A percentile compares a stretch with the other conserved stretches of the same genome.
phyloP scores from a whole-genome alignment of 257 asterid species.

The Haberlea rhodopensis region DNA sequence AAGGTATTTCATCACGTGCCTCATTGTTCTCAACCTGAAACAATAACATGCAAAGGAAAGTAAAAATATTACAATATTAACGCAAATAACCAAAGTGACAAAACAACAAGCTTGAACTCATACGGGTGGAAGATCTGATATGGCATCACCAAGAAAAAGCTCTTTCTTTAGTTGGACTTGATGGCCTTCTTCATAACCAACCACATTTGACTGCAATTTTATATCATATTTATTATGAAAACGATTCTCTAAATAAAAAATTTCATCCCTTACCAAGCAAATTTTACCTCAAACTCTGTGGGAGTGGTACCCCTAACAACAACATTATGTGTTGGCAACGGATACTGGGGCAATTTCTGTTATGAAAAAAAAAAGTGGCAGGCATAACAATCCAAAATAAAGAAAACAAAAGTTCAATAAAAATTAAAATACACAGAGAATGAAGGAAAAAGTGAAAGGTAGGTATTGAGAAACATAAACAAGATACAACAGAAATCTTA shows the following conservation, averaged over 20 bases:
- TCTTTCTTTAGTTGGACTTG: slow-evolving; percentile 33
- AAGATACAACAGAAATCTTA: background rate
- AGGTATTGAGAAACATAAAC: background rate
- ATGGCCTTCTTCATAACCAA: slow-evolving; percentile 45
- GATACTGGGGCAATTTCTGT: slow-evolving; percentile 72
- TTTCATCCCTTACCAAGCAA: background rate
- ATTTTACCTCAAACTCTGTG: slow-evolving; percentile 60
- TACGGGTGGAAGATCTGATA: slow-evolving; percentile 77
- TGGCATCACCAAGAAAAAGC: slow-evolving; percentile 69
- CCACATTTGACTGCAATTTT: slow-evolving; percentile 45
- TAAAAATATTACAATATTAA: background rate
- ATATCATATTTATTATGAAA: background rate
- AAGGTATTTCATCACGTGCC: slow-evolving; percentile 56
- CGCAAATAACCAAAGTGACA: background rate
- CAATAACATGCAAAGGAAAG: background rate
- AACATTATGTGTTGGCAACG: slow-evolving; percentile 76
- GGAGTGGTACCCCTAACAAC: slow-evolving; percentile 56
- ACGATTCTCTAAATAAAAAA: background rate
- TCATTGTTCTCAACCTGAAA: slow-evolving; percentile 61
- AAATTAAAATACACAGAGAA: background rate
- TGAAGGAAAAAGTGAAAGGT: background rate
- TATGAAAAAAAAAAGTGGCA: slow-evolving; percentile 9
- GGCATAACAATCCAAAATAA: background rate
- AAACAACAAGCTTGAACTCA: slow-evolving; percentile 16
- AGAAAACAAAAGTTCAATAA: background rate